Evolutionary conservation across 768 basidiomycete species (phyloP), one percentile per base, ranked within the genome.

Genomic region (Serendipita sp.): DNA sequence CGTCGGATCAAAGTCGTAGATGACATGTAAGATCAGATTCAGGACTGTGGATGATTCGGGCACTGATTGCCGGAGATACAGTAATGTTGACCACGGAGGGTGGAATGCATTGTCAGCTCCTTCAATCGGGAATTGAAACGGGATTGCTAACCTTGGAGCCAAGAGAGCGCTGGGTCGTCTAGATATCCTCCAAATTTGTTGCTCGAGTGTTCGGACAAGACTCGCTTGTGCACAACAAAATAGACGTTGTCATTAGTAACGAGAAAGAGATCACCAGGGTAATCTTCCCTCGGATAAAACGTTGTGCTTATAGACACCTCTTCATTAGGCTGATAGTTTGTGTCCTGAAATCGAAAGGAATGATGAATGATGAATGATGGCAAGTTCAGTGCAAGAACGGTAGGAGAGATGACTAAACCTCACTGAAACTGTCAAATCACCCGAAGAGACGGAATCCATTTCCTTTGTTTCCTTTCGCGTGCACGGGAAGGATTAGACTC

Each of bases 211-310:
- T 74, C 70, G 41, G 86, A 77, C 46, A 92, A 75, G 62, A 82
- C 69, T 47, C 81, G 75, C 0, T 78, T 75, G 72, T 91, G 88
- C 3, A 85, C 85, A 70, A 91, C 91, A 78, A 92, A 92, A 74
- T 89, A 89, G 45, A 92, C 88, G n/a, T 81, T 79, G 70, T 92
- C 90, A 34, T 82, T 78, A 2, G 88, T 84, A 64, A 89, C 75
- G 60, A 89, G 74, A 68, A 86, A 78, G 51, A 83, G 68, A 71
- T 92, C 86, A 7, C 24, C 35, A 7, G 56, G 56, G n/a, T 60
- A 35, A 32, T 60, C 56, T 35, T 60, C 56, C n/a, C 56, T 18
- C 5, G 56, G 56, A 37, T 60, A 60, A 28, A 60, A 60, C 7
- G 56, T 60, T 60, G 56, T 32, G 35, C 28, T 32, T 28, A 60